These are phyloP conservation scores for Diplodia seriata DNA, from an alignment of 2,329 filamentous ascomycete genomes.

Conservation along the genomic window DNA sequence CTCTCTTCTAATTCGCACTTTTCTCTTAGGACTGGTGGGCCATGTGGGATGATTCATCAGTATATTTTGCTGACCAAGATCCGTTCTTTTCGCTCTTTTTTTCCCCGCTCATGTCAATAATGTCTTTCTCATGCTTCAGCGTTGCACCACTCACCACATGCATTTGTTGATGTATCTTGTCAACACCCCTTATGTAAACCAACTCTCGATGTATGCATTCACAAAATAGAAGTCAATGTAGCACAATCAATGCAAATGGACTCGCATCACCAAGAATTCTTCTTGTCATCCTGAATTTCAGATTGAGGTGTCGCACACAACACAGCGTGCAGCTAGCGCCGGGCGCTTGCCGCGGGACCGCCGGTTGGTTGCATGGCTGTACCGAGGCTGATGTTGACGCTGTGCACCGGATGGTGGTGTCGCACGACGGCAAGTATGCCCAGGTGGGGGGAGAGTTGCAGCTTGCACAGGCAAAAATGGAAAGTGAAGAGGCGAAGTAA, in stretches of 20 bases:
- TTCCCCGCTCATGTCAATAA: slow-evolving; percentile 17
- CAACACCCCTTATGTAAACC: slow-evolving; percentile 20
- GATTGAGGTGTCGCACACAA: slow-evolving; percentile 7
- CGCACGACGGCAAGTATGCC: not conserved
- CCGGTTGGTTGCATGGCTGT: slow-evolving; percentile 1
- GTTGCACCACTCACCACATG: slow-evolving; percentile 19
- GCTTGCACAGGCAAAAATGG: slow-evolving; percentile 4
- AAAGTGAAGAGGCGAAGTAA: not conserved
- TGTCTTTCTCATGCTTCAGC: slow-evolving; percentile 21
- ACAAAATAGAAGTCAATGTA: slow-evolving; percentile 21
- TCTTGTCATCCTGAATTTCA: slow-evolving; percentile 9
- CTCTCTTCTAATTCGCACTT: slow-evolving; percentile 7
- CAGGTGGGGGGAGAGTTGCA: slow-evolving; percentile 3
- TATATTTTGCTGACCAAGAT: slow-evolving; percentile 7
- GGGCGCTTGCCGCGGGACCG: not conserved
- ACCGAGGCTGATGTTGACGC: slow-evolving; percentile 11
- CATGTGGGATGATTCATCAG: slow-evolving; percentile 12
- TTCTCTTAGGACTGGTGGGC: not conserved
- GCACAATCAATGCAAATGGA: slow-evolving; percentile 6
- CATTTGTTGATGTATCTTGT: slow-evolving; percentile 11
- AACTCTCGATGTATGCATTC: slow-evolving; percentile 23
- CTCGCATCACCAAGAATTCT: not conserved
- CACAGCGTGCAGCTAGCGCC: not conserved
- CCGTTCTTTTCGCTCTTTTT: not conserved
- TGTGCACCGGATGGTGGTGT: not conserved